Evolutionary conservation across 169 alveolate species (phyloP).

Genomic region (Cardiosporidium cionae): DNA sequence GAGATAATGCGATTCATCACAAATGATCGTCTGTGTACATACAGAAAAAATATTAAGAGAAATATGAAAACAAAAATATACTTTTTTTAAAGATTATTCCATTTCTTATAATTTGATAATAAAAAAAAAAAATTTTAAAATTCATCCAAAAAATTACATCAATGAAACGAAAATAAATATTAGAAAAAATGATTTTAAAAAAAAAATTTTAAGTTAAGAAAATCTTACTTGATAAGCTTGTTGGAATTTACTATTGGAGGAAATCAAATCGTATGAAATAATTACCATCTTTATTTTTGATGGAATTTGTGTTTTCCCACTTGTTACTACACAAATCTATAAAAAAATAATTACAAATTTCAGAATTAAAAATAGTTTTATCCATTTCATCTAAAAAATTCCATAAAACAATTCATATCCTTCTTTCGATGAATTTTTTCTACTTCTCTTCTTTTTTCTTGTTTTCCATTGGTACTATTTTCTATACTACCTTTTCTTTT

Average conservation of each 20-base stretch:
- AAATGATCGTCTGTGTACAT: constrained; percentile 56
- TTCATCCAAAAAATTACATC: no score
- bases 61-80: no score
- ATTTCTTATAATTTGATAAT: no score
- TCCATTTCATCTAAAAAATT: background rate
- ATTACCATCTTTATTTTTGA: background rate
- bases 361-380: background rate
- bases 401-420: background rate
- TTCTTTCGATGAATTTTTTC: background rate
- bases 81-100: no score
- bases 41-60: no score
- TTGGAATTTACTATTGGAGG: constrained; percentile 1
- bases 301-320: constrained; percentile 6
- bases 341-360: background rate
- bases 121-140: no score
- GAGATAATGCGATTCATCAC: constrained; percentile 94
- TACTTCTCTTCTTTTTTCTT: background rate
- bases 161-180: no score
- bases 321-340: constrained; percentile 4
- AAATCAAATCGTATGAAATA: constrained; percentile 12
- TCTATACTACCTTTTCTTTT: background rate
- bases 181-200: no score
- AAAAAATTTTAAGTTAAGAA: no score
- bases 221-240: background rate
- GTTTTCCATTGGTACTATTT: background rate